These are phyloP conservation scores for Dactylonectria estremocensis DNA, from an alignment of 2,329 filamentous ascomycete species.

Conservation along the genomic window DNA sequence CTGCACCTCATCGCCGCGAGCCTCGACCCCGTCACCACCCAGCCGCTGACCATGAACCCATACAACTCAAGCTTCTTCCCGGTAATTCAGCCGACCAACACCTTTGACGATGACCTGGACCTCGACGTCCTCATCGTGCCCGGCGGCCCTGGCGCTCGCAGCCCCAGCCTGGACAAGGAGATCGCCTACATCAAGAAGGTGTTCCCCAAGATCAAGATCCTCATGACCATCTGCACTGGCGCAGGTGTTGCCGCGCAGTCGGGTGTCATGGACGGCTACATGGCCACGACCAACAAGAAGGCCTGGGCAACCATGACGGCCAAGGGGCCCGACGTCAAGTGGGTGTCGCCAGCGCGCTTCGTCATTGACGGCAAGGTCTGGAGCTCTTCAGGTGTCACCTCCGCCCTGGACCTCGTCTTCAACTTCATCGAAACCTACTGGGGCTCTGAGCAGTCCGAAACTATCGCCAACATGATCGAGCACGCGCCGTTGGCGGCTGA, in stretches of 20 bases:
- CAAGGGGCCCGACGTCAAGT: slow-evolving; percentile 67
- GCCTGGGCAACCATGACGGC: slow-evolving; percentile 65
- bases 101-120: slow-evolving; percentile 66
- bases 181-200: slow-evolving; percentile 53
- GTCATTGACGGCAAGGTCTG: slow-evolving; percentile 77
- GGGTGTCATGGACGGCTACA: slow-evolving; percentile 71
- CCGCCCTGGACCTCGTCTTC: slow-evolving; percentile 56
- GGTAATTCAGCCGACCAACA: slow-evolving; percentile 60
- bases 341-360: slow-evolving; percentile 75
- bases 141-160: slow-evolving; percentile 69
- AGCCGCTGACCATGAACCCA: slow-evolving; percentile 49
- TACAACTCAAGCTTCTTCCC: slow-evolving; percentile 56
- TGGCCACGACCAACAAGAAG: slow-evolving; percentile 78
- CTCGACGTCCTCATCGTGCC: slow-evolving; percentile 76
- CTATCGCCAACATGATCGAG: slow-evolving; percentile 66
- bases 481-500: slow-evolving; percentile 58
- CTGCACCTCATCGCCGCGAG: slow-evolving; percentile 60
- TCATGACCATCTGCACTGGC: slow-evolving; percentile 79
- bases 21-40: slow-evolving; percentile 59
- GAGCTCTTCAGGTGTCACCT: slow-evolving; percentile 71
- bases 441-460: slow-evolving; percentile 62
- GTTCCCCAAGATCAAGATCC: slow-evolving; percentile 66
- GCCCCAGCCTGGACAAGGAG: slow-evolving; percentile 55
- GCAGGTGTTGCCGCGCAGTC: slow-evolving; percentile 70
- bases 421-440: slow-evolving; percentile 61